Conservation (phyloP, 148 eudicot genomes). For the Silene conica region DNA sequence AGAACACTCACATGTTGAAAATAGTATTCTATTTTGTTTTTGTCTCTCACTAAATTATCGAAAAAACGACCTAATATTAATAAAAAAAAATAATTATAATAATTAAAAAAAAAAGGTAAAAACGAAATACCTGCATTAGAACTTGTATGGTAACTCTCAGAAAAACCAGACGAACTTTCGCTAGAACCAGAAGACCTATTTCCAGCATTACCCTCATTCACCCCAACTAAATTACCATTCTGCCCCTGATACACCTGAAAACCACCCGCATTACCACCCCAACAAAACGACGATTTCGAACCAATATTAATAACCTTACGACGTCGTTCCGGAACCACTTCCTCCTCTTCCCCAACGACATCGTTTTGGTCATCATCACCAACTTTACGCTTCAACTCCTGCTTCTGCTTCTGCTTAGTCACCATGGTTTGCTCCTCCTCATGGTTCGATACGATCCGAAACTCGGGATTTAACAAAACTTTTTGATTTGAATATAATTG, state of each 20-base stretch:
- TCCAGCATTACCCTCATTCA: slow-evolving; percentile 2
- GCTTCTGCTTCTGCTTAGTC: slow-evolving; percentile 16
- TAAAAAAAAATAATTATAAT: too few relatives aligned
- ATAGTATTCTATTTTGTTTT: too few relatives aligned
- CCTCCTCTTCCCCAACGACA: slow-evolving; percentile 15
- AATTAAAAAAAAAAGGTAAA: too few relatives aligned
- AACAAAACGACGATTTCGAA: slow-evolving; percentile 16
- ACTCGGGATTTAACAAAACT: background rate
- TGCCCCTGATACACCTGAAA: slow-evolving; percentile 14
- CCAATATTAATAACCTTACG: slow-evolving; percentile 10
- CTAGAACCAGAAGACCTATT: slow-evolving; percentile 23
- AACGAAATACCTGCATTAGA: slow-evolving; percentile 48
- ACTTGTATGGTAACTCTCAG: slow-evolving; percentile 36
- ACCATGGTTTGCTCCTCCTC: too few relatives aligned
- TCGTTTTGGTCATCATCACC: background rate
- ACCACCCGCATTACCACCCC: slow-evolving; percentile 25
- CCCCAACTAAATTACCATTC: slow-evolving; percentile 5
- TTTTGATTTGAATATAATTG: background rate
- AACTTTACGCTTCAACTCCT: slow-evolving; percentile 37
- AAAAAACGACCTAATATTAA: too few relatives aligned
- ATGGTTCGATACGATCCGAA: too few relatives aligned
- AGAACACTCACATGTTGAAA: too few relatives aligned
- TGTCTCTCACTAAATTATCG: too few relatives aligned
- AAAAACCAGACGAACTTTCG: slow-evolving; percentile 37
- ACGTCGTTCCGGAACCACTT: background rate